Percentiles rank a stretch among this genome's conserved stretches.
These are phyloP conservation scores for Salicornia ramosissima DNA, from an alignment of 148 eudicot genomes.

Conservation along the genomic window DNA sequence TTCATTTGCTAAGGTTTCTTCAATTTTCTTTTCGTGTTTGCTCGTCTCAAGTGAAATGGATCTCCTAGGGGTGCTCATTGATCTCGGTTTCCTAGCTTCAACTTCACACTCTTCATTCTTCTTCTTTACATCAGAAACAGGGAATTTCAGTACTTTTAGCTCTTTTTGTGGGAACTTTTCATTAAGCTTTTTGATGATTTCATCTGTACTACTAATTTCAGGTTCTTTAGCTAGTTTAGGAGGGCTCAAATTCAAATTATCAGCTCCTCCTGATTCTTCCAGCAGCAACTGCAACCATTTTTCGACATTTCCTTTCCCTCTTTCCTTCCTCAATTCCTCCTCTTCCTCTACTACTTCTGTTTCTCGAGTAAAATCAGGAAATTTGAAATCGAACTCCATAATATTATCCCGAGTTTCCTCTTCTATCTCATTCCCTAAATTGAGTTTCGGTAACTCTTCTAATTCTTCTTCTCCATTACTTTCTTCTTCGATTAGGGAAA, in stretches of 20 bases:
- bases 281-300: conserved; percentile 83
- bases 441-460: conserved; percentile 12
- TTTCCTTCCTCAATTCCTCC: conserved; percentile 67
- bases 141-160: conserved; percentile 20
- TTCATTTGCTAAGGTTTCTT: conserved; percentile 20
- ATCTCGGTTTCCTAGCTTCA: conserved; percentile 27
- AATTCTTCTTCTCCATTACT: conserved; percentile 26
- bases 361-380: conserved; percentile 37
- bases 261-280: conserved; percentile 35
- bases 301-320: conserved; percentile 84
- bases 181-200: conserved; percentile 43
- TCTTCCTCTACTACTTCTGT: conserved; percentile 54
- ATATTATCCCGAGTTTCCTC: conserved; percentile 6
- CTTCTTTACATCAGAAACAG: conserved; percentile 20
- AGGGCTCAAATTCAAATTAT: conserved; percentile 20
- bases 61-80: conserved; percentile 41
- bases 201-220: conserved; percentile 39
- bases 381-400: conserved; percentile 23
- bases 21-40: conserved; percentile 12
- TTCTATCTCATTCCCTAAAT: conserved; percentile 9
- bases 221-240: conserved; percentile 22
- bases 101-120: conserved; percentile 17
- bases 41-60: conserved; percentile 15
- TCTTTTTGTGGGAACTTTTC: conserved; percentile 51
- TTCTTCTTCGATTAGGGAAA: conserved; percentile 34